Conservation (phyloP, 306 rosid species). For the Sechiopsis laciniata region DNA sequence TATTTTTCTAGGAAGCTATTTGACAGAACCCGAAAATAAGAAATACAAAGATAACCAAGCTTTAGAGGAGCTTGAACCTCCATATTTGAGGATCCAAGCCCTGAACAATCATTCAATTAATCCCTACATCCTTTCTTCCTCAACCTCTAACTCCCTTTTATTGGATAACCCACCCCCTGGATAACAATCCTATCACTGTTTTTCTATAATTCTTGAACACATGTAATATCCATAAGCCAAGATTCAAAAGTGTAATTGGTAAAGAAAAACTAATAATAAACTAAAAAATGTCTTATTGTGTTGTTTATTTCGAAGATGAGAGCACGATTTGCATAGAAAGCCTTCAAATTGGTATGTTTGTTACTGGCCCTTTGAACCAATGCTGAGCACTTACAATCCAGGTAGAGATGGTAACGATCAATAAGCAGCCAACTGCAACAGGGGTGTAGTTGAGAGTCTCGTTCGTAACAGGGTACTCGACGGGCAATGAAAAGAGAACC, state of each 20-base stretch:
- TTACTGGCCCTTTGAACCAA: conserved; percentile 87
- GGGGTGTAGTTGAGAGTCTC: conserved; percentile 85
- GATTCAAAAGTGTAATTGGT: background rate
- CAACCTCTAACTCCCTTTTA: no score
- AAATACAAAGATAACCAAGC: no score
- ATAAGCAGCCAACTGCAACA: conserved; percentile 74
- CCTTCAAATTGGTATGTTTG: conserved; percentile 46
- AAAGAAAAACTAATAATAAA: background rate
- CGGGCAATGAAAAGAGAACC: conserved; percentile 77
- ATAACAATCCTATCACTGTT: background rate
- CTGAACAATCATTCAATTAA: no score
- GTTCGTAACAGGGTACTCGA: conserved; percentile 65
- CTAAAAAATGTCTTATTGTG: background rate
- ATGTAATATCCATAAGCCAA: background rate
- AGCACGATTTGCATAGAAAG: background rate
- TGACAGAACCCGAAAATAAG: no score
- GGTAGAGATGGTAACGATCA: conserved; percentile 49
- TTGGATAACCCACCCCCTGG: no score
- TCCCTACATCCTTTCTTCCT: no score
- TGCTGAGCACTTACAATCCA: conserved; percentile 60
- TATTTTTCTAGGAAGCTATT: background rate
- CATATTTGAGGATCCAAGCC: no score
- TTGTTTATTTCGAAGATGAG: background rate
- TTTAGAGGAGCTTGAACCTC: no score
- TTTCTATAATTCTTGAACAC: conserved; percentile 11